Evolutionary conservation across 495 filamentous ascomycete species (phyloP).

Genomic region (Sporormia fimetaria): DNA sequence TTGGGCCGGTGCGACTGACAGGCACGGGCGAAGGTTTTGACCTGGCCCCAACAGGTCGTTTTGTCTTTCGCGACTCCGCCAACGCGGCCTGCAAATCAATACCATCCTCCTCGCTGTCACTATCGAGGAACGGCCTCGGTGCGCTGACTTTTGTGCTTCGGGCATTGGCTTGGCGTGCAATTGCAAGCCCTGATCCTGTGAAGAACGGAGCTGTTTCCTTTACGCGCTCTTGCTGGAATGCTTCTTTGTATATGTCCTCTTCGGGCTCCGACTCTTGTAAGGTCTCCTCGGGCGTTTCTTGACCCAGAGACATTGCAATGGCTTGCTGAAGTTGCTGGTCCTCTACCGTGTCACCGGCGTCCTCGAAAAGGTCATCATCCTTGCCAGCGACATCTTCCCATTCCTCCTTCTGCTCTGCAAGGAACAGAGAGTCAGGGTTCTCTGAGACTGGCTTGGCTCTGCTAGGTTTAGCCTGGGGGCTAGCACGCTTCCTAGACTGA

Average conservation of each 20-base stretch:
- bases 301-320: constrained; percentile 64
- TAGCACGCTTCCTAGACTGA: constrained; percentile 28
- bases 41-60: constrained; percentile 24
- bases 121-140: constrained; percentile 33
- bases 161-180: constrained; percentile 54
- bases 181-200: constrained; percentile 43
- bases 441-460: constrained; percentile 14
- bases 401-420: constrained; percentile 35
- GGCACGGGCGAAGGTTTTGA: not conserved
- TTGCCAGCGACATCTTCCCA: constrained; percentile 27
- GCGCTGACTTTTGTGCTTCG: constrained; percentile 45
- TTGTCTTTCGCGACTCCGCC: constrained; percentile 37
- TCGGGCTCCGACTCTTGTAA: constrained; percentile 36
- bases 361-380: constrained; percentile 35
- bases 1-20: constrained; percentile 14
- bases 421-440: constrained; percentile 52
- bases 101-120: constrained; percentile 48
- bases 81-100: constrained; percentile 52
- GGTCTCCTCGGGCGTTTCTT: constrained; percentile 19
- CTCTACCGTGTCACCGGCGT: constrained; percentile 37
- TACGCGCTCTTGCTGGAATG: constrained; percentile 42
- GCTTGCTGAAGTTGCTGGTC: constrained; percentile 71
- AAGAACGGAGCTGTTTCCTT: constrained; percentile 42
- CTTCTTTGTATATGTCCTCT: constrained; percentile 36
- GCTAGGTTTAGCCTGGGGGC: constrained; percentile 10